Evolutionary conservation across 306 rosid species (phyloP).

Genomic region (Crotalaria pallida): DNA sequence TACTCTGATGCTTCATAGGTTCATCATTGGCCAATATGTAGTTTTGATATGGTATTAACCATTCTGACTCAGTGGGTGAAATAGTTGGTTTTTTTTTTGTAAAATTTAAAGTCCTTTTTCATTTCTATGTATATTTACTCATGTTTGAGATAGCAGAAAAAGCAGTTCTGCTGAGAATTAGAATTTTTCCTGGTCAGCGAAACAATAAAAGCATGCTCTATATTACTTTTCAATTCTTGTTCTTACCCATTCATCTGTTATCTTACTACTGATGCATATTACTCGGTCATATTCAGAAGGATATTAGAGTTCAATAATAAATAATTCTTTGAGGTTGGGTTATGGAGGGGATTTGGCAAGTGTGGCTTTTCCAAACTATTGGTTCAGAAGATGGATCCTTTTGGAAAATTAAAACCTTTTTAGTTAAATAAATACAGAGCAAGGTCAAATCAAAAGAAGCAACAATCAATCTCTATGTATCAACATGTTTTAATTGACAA

Average conservation of each 20-base stretch:
- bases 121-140: conserved; percentile 23
- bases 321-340: too few relatives aligned
- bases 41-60: conserved; percentile 15
- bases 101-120: not conserved
- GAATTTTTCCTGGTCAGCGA: conserved; percentile 19
- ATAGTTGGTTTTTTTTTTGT: not conserved
- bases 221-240: not conserved
- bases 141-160: conserved; percentile 11
- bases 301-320: too few relatives aligned
- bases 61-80: conserved; percentile 10
- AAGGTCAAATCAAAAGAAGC: too few relatives aligned
- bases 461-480: too few relatives aligned
- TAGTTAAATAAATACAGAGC: too few relatives aligned
- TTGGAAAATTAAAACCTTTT: too few relatives aligned
- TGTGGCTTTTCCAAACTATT: too few relatives aligned
- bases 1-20: not conserved
- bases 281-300: too few relatives aligned
- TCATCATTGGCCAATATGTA: not conserved
- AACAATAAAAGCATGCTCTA: not conserved
- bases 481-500: too few relatives aligned
- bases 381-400: too few relatives aligned
- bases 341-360: too few relatives aligned
- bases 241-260: not conserved
- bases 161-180: not conserved
- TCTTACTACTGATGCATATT: not conserved